A percentile compares a stretch with the other conserved stretches of the same genome.
Conservation (phyloP, 352 stramenopile genomes). For the Phytophthora multivora region DNA sequence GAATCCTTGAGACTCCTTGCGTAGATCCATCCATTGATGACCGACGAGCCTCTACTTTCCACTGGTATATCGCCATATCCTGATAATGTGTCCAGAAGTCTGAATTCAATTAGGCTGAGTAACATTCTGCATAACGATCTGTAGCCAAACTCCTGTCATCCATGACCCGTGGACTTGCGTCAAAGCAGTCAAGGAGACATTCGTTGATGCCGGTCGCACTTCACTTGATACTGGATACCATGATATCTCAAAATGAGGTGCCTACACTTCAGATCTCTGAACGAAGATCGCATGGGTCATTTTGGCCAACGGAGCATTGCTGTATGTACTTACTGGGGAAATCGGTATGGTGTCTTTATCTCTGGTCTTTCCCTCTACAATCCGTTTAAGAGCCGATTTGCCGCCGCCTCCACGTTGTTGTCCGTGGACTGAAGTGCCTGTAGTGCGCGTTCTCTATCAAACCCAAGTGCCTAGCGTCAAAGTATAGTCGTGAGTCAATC, state of each 20-base stretch:
- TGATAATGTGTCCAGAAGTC: constrained; percentile 15
- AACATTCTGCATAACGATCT: constrained; percentile 10
- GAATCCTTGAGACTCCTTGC: neutral
- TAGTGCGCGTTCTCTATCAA: constrained; percentile 51
- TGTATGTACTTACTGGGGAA: constrained; percentile 29
- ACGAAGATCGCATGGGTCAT: no score
- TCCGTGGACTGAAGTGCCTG: constrained; percentile 70
- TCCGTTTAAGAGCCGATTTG: constrained; percentile 83
- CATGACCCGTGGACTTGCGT: constrained; percentile 4
- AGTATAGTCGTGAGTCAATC: constrained; percentile 9
- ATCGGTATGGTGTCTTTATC: constrained; percentile 22
- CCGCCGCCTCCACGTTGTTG: constrained; percentile 89
- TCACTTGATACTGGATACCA: neutral
- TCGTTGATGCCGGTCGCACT: constrained; percentile 1
- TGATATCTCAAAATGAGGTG: no score
- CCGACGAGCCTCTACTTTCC: constrained; percentile 12
- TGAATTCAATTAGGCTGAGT: constrained; percentile 11
- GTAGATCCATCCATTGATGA: constrained; percentile 3
- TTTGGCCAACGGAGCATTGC: constrained; percentile 2
- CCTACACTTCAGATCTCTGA: no score
- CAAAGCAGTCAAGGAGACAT: neutral
- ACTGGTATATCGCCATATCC: constrained; percentile 2
- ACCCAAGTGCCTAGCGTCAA: constrained; percentile 23
- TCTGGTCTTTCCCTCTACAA: constrained; percentile 38
- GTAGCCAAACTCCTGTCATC: constrained; percentile 15